Base-by-base conservation (phyloP, 768 basidiomycete species). In the Amanita phalloides region DNA sequence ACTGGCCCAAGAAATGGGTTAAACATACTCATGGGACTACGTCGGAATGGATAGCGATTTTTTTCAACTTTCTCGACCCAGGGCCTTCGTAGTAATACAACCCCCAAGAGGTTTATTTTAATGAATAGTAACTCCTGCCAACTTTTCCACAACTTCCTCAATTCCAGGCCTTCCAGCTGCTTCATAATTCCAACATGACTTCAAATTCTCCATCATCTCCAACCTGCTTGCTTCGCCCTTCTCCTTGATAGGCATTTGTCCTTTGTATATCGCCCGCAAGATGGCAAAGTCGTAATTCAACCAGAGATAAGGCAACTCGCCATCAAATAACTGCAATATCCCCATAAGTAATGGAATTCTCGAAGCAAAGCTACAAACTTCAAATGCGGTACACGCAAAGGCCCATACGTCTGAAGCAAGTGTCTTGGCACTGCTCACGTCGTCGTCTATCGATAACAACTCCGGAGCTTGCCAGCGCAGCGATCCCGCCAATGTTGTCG, bases 401-500 rank as follows among this genome's bases (percentile, higher is more conserved):
- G 65, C 53, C 57, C 63, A 68, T 0, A 66, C 55, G 50, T 68
- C 68, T 26, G 64, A 61, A 10, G 60, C 57, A 2, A 54, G 46
- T 4, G 61, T 61, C 1, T 33, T 46, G 9, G n/a, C 39, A 17
- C 28, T 23, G 14, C 37, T 50, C 11, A 30, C 45, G 11, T 56
- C 57, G 11, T 53, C 53, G 5, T 53, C 53, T 26, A 56, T 55
- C 13, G 55, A 53, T 30, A 68, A 48, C 1, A 67, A 47, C 45
- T 68, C 68, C 0, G 66, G 64, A 1, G 66, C 64, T 43, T 60
- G 57, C 64, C 66, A 68, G 30, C 67, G 60, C 13, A 65, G 54
- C 3, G 58, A 54, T 32, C 65, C 62, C 14, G 54, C 59, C 45
- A 36, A 48, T 17, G 53, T 51, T 32, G 61, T 60, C 14, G 59